Conservation (phyloP, 2,329 filamentous ascomycete species). For the Cladosporium sphaerospermum region DNA sequence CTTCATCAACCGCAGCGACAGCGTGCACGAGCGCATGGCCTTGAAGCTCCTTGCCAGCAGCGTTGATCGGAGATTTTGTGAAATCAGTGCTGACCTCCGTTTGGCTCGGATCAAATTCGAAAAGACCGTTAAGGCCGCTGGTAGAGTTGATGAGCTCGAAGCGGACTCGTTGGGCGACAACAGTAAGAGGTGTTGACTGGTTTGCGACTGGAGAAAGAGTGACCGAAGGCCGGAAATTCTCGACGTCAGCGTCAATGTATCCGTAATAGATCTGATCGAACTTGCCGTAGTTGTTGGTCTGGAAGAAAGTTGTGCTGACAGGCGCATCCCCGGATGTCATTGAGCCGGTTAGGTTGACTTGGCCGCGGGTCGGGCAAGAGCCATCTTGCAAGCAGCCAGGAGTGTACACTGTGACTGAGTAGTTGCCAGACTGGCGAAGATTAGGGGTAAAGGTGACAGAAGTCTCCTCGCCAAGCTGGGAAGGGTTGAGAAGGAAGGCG, state of each 20-base stretch:
- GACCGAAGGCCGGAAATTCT: constrained; percentile 70
- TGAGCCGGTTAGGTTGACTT: constrained; percentile 71
- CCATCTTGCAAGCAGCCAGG: constrained; percentile 80
- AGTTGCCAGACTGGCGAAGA: constrained; percentile 83
- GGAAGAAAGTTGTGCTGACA: constrained; percentile 62
- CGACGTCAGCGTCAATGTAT: constrained; percentile 67
- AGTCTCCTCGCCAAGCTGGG: constrained; percentile 45
- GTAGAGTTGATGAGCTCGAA: constrained; percentile 70
- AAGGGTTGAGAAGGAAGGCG: constrained; percentile 50
- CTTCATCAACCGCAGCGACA: constrained; percentile 58
- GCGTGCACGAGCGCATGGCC: constrained; percentile 61
- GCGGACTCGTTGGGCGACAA: constrained; percentile 85
- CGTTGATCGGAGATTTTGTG: constrained; percentile 66
- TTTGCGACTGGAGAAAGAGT: constrained; percentile 65
- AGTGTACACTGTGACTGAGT: constrained; percentile 84
- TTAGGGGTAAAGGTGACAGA: constrained; percentile 77
- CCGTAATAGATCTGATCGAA: constrained; percentile 90
- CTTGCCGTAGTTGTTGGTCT: constrained; percentile 95
- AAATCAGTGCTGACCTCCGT: constrained; percentile 58
- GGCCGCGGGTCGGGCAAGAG: constrained; percentile 69
- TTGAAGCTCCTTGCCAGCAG: constrained; percentile 65
- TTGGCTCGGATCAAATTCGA: constrained; percentile 71
- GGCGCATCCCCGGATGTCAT: constrained; percentile 49
- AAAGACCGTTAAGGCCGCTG: constrained; percentile 80
- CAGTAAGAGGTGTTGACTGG: constrained; percentile 59